A percentile compares a stretch with the other conserved stretches of the same genome.
These are phyloP conservation scores for Colletotrichum horii DNA, from an alignment of 2,329 filamentous ascomycete species.

Conservation along the genomic window DNA sequence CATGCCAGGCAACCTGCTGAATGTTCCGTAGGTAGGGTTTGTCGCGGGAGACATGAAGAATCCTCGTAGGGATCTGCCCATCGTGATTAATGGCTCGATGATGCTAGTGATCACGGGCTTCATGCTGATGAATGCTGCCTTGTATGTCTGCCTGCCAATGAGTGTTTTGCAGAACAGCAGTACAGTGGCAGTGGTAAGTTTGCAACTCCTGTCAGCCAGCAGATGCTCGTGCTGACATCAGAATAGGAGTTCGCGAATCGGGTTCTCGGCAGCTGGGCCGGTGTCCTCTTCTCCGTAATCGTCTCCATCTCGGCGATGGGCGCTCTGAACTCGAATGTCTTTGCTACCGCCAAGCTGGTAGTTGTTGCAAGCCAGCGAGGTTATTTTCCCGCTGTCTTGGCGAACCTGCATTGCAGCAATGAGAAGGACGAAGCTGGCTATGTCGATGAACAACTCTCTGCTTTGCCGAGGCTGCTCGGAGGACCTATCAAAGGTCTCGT, in stretches of 20 bases:
- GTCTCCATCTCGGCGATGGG: conserved; percentile 46
- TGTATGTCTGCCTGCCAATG: conserved; percentile 47
- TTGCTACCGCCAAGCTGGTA: conserved; percentile 45
- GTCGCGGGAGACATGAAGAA: conserved; percentile 32
- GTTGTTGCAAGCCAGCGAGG: conserved; percentile 38
- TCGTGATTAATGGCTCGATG: conserved; percentile 46
- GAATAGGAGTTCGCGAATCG: conserved; percentile 30
- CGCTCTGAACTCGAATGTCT: conserved; percentile 47
- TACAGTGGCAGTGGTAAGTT: conserved; percentile 46
- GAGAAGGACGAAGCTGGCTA: conserved; percentile 31
- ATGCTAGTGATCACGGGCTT: conserved; percentile 44
- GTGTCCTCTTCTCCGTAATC: conserved; percentile 41
- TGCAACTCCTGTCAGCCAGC: not conserved
- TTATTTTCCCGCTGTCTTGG: conserved; percentile 30
- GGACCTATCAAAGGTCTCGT: conserved; percentile 24
- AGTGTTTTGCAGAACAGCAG: conserved; percentile 42
- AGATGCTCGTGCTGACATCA: conserved; percentile 26
- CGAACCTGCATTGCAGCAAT: conserved; percentile 30
- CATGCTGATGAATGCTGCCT: conserved; percentile 45
- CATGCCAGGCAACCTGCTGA: not conserved
- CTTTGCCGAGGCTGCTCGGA: conserved; percentile 23
- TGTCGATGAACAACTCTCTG: conserved; percentile 23
- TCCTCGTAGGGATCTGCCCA: conserved; percentile 34
- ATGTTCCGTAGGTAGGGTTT: conserved; percentile 25
- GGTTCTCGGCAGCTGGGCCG: conserved; percentile 40